Evolutionary conservation across 495 filamentous ascomycete species (phyloP).

Genomic region (Rhizodiscina lignyota): DNA sequence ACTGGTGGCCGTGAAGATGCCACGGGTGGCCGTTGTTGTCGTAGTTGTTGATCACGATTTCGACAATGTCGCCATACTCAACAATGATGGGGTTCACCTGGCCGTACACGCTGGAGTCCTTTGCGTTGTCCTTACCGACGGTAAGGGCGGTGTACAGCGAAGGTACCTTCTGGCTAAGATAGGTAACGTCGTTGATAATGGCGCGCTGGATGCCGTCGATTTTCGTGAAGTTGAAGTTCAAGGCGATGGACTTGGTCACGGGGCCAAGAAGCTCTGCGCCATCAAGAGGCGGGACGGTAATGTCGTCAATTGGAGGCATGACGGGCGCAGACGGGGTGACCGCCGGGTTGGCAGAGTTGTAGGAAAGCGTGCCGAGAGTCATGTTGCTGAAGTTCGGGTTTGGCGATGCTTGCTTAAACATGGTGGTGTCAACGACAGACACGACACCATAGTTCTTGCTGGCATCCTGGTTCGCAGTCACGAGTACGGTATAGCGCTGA

Average conservation of each 20-base stretch:
- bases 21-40: conserved; percentile 69
- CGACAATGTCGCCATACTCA: conserved; percentile 47
- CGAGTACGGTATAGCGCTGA: conserved; percentile 46
- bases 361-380: no score
- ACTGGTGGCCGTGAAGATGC: conserved; percentile 77
- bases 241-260: background rate
- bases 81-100: conserved; percentile 56
- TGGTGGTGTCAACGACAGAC: background rate
- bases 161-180: conserved; percentile 57
- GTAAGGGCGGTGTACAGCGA: conserved; percentile 62
- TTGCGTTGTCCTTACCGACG: conserved; percentile 37
- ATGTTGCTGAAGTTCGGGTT: no score
- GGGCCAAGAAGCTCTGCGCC: background rate
- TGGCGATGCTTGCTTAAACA: no score
- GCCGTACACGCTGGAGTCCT: conserved; percentile 55
- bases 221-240: background rate
- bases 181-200: conserved; percentile 59
- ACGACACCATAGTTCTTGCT: conserved; percentile 34
- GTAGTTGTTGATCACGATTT: conserved; percentile 68
- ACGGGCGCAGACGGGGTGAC: no score
- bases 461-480: conserved; percentile 34
- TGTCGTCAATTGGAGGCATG: background rate
- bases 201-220: background rate
- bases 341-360: no score
- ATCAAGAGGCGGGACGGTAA: background rate